Conservation (phyloP, 2,329 filamentous ascomycete species). For the Beauveria bassiana region DNA sequence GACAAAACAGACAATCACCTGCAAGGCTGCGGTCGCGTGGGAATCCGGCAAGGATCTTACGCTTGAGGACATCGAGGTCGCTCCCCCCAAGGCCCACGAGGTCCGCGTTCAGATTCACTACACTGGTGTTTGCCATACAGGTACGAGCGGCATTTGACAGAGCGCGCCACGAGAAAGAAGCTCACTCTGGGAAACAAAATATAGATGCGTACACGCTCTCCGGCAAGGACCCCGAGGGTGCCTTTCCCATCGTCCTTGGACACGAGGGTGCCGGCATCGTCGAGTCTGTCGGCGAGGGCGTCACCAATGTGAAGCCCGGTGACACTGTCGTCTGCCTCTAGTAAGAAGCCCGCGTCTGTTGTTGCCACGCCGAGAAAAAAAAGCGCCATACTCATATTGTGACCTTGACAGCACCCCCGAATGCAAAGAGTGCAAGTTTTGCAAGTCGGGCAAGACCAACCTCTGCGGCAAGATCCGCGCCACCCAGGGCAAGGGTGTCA, state of each 20-base stretch:
- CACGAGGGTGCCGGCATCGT: slow-evolving; percentile 90
- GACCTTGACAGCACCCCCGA: slow-evolving; percentile 68
- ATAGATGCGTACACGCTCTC: slow-evolving; percentile 88
- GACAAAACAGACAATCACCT: slow-evolving; percentile 70
- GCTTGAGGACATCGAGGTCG: slow-evolving; percentile 89
- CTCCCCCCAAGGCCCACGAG: slow-evolving; percentile 81
- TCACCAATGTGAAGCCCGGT: slow-evolving; percentile 87
- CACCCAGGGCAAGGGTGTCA: slow-evolving; percentile 90
- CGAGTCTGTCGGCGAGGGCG: slow-evolving; percentile 88
- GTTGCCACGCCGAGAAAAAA: not conserved
- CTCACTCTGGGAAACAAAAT: not conserved
- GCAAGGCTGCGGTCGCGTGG: slow-evolving; percentile 97
- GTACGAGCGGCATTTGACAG: slow-evolving; percentile 35
- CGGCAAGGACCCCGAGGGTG: slow-evolving; percentile 94
- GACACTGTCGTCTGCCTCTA: slow-evolving; percentile 89
- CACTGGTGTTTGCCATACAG: slow-evolving; percentile 98
- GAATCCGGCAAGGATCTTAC: slow-evolving; percentile 83
- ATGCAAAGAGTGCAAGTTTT: slow-evolving; percentile 98
- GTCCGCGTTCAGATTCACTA: slow-evolving; percentile 96
- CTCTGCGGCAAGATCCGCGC: slow-evolving; percentile 98
- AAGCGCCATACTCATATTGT: no score
- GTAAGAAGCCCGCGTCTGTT: slow-evolving; percentile 36
- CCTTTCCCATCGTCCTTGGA: slow-evolving; percentile 80
- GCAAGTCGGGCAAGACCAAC: slow-evolving; percentile 98
- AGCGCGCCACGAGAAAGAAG: not conserved